Percentiles rank a stretch among this genome's conserved stretches.
These are phyloP conservation scores for Pythium angustatum DNA, from an alignment of 352 stramenopile species.

Conservation along the genomic window DNA sequence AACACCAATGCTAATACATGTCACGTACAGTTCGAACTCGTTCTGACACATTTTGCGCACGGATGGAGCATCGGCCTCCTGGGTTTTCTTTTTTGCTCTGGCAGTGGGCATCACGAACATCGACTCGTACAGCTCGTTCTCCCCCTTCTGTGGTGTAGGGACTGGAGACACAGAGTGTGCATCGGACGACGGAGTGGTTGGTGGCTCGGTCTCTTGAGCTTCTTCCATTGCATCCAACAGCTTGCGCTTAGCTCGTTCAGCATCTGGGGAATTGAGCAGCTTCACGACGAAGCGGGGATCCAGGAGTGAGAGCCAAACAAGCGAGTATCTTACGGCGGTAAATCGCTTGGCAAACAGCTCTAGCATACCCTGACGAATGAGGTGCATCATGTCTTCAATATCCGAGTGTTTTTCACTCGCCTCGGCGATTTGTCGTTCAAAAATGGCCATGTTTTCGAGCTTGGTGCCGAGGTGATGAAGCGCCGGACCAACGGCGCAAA, in stretches of 20 bases:
- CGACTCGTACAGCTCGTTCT: no score
- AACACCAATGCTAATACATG: not conserved
- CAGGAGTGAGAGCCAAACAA: not conserved
- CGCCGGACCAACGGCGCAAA: no score
- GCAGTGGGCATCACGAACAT: no score
- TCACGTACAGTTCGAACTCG: not conserved
- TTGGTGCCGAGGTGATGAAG: no score
- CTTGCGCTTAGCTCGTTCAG: not conserved
- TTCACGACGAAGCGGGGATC: not conserved
- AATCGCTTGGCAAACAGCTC: not conserved
- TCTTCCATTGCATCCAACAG: not conserved
- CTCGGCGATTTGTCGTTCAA: not conserved
- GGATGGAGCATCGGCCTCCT: no score
- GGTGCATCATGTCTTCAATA: not conserved
- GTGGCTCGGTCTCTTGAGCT: no score
- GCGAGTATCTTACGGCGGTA: not conserved
- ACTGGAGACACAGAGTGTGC: no score
- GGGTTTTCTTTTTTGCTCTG: no score
- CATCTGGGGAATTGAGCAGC: not conserved
- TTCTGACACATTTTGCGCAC: no score
- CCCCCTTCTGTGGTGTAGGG: no score
- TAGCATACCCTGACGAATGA: not conserved
- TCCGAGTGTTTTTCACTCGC: not conserved
- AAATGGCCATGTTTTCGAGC: not conserved
- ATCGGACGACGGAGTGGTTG: no score